A percentile compares a stretch with the other conserved stretches of the same genome.
Evolutionary conservation across 441 rosid genomes (phyloP).

Genomic region (Euphorbia neoarborescens): DNA sequence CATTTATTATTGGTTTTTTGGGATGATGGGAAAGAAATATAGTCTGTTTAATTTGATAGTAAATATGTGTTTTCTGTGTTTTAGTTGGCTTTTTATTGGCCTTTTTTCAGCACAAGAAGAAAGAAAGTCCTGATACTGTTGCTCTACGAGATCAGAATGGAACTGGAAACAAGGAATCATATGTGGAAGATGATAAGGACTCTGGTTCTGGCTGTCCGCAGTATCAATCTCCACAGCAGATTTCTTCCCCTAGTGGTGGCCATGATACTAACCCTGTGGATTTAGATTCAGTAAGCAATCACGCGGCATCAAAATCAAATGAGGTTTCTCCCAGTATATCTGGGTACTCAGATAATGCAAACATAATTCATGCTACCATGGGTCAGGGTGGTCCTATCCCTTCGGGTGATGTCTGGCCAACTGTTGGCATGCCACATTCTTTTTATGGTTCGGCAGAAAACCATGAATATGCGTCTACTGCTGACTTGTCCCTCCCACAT

Average conservation of each 20-base stretch:
- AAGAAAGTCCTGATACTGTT: slow-evolving; percentile 17
- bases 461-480: slow-evolving; percentile 39
- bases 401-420: slow-evolving; percentile 54
- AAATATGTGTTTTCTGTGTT: background rate
- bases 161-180: slow-evolving; percentile 23
- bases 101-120: slow-evolving; percentile 24
- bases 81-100: slow-evolving; percentile 8
- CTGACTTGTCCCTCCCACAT: slow-evolving; percentile 44
- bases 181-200: slow-evolving; percentile 36
- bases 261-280: slow-evolving; percentile 27
- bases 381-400: slow-evolving; percentile 41
- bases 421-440: slow-evolving; percentile 40
- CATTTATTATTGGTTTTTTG: slow-evolving; percentile 15
- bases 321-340: slow-evolving; percentile 32
- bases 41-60: background rate
- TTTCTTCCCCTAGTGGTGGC: slow-evolving; percentile 32
- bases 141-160: slow-evolving; percentile 20
- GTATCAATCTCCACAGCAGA: slow-evolving; percentile 37
- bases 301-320: slow-evolving; percentile 33
- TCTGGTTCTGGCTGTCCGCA: slow-evolving; percentile 40
- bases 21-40: slow-evolving; percentile 24
- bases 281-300: slow-evolving; percentile 34
- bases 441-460: slow-evolving; percentile 41
- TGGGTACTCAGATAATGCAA: slow-evolving; percentile 31
- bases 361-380: slow-evolving; percentile 33